Percentiles rank a stretch among this genome's conserved stretches.
These are phyloP conservation scores for Abortiporus biennis DNA, from an alignment of 1,284 basidiomycete genomes.

Conservation along the genomic window DNA sequence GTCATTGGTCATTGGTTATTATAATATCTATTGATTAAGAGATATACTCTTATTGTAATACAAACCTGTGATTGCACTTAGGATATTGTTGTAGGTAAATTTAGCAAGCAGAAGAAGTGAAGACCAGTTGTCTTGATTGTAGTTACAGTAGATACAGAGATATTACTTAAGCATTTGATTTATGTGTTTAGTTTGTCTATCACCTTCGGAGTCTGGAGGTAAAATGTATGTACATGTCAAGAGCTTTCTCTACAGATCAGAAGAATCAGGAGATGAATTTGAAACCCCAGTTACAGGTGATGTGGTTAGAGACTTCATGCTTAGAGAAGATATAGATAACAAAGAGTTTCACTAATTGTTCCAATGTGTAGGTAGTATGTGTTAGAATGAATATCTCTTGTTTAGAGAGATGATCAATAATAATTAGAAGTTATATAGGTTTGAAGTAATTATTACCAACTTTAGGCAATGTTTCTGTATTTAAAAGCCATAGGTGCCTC, in stretches of 20 bases:
- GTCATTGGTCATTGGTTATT: too few relatives aligned
- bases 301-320: constrained; percentile 21
- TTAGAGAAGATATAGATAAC: constrained; percentile 23
- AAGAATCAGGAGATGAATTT: constrained; percentile 25
- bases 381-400: constrained; percentile 16
- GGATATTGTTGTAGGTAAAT: constrained; percentile 10
- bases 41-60: too few relatives aligned
- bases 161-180: constrained; percentile 31
- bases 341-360: constrained; percentile 25
- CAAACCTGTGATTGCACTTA: constrained; percentile 2
- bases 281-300: constrained; percentile 25
- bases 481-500: too few relatives aligned
- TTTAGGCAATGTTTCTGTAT: constrained; percentile 8
- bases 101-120: constrained; percentile 10
- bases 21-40: too few relatives aligned
- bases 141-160: constrained; percentile 22
- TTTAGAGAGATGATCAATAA: constrained; percentile 9
- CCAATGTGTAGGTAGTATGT: constrained; percentile 22
- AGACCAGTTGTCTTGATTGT: constrained; percentile 33
- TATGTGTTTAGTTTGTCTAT: constrained; percentile 31
- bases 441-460: constrained; percentile 9
- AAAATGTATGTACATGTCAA: constrained; percentile 9
- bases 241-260: constrained; percentile 14
- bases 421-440: constrained; percentile 9
- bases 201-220: constrained; percentile 29